A percentile compares a stretch with the other conserved stretches of the same genome.
phyloP scores from a whole-genome alignment of 805 yeast genomes.

The Candida tibetensis region DNA sequence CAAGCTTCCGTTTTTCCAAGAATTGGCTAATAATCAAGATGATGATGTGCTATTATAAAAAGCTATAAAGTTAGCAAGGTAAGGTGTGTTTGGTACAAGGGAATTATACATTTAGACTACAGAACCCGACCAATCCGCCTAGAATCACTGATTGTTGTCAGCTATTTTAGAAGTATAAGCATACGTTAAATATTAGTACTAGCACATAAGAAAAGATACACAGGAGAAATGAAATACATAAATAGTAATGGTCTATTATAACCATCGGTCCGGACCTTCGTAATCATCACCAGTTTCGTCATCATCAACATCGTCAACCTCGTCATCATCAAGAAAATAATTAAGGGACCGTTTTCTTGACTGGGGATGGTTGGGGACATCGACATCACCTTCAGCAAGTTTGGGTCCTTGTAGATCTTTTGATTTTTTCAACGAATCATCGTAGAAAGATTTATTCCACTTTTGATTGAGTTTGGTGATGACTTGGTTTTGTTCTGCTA shows the following conservation, averaged over 20 bases:
- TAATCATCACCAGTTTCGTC: conserved; percentile 10
- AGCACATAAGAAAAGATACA: neutral
- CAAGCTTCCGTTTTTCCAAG: conserved; percentile 57
- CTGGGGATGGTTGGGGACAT: neutral
- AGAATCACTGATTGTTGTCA: too few species aligned
- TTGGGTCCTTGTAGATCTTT: neutral
- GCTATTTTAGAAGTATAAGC: too few species aligned
- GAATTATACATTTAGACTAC: too few species aligned
- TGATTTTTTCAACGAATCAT: neutral
- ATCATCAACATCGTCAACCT: conserved; percentile 7
- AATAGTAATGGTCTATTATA: neutral
- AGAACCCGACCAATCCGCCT: too few species aligned
- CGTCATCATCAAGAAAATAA: conserved; percentile 13
- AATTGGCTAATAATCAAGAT: conserved; percentile 28
- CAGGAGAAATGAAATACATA: conserved; percentile 5
- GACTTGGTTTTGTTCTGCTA: conserved; percentile 31
- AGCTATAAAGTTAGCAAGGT: too few species aligned
- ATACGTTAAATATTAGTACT: neutral
- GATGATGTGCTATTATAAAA: conserved; percentile 28
- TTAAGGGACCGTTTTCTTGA: conserved; percentile 17
- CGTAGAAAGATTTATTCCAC: conserved; percentile 35
- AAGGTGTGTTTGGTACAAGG: too few species aligned
- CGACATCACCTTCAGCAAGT: too few species aligned
- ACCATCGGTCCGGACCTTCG: conserved; percentile 5
- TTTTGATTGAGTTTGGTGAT: conserved; percentile 36